Conservation (phyloP, 805 yeast genomes). For the Wickerhamiella azyma region DNA sequence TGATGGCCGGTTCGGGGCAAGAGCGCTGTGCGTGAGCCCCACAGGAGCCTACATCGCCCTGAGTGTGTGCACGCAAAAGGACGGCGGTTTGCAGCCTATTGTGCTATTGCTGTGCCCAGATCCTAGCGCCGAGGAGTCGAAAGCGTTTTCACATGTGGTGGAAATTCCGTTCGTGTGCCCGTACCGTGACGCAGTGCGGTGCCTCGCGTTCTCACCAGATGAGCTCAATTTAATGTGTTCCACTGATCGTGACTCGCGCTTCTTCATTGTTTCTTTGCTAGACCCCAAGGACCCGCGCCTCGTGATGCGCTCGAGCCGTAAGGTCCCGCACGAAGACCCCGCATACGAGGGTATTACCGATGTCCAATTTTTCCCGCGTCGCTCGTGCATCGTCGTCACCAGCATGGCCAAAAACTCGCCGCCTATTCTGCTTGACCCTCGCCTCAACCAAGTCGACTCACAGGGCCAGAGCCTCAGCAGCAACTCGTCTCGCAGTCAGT, state of each 20-base stretch:
- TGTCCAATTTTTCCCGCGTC: conserved; percentile 54
- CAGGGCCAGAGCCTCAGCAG: conserved; percentile 9
- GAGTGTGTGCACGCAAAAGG: conserved; percentile 59
- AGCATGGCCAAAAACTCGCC: conserved; percentile 50
- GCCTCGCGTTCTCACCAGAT: conserved; percentile 57
- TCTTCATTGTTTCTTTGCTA: conserved; percentile 55
- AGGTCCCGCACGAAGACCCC: conserved; percentile 42
- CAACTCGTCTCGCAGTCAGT: conserved; percentile 37
- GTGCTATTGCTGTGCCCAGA: conserved; percentile 41
- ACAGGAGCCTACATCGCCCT: conserved; percentile 55
- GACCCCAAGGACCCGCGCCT: conserved; percentile 52
- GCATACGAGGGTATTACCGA: conserved; percentile 88
- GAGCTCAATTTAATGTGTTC: conserved; percentile 62
- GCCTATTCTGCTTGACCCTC: conserved; percentile 54
- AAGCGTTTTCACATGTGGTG: conserved; percentile 29
- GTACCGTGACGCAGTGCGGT: conserved; percentile 70
- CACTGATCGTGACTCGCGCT: conserved; percentile 64
- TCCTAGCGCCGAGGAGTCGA: conserved; percentile 3
- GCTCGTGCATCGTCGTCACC: conserved; percentile 37
- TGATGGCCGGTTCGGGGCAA: conserved; percentile 56
- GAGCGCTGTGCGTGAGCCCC: conserved; percentile 62
- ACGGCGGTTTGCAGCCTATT: conserved; percentile 63
- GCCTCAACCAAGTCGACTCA: conserved; percentile 13
- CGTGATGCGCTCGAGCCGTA: conserved; percentile 53
- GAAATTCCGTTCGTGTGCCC: conserved; percentile 71